These are phyloP conservation scores for Candida orba DNA, from an alignment of 805 yeast species.

Conservation along the genomic window DNA sequence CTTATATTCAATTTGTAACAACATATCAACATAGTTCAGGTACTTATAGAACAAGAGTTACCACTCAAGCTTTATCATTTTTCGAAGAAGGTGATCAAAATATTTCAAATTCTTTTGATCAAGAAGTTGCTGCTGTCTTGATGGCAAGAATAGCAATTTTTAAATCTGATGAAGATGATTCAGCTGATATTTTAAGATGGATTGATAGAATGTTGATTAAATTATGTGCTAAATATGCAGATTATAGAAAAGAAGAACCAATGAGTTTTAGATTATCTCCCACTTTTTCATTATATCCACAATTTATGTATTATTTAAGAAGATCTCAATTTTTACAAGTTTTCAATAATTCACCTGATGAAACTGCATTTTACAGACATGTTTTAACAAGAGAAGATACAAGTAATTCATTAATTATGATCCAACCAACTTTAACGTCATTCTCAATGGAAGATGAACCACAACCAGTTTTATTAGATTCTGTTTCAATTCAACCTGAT, in stretches of 20 bases:
- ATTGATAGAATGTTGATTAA: constrained; percentile 86
- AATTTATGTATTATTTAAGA: constrained; percentile 90
- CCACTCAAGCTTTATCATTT: constrained; percentile 64
- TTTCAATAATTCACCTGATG: constrained; percentile 97
- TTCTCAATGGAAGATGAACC: constrained; percentile 83
- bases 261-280: constrained; percentile 75
- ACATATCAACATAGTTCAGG: constrained; percentile 96
- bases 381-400: constrained; percentile 87
- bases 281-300: constrained; percentile 85
- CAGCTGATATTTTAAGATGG: constrained; percentile 92
- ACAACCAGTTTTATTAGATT: constrained; percentile 85
- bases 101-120: constrained; percentile 74
- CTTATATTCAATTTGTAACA: constrained; percentile 77
- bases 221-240: constrained; percentile 89
- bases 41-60: constrained; percentile 78
- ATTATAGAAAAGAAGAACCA: constrained; percentile 82
- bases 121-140: constrained; percentile 94
- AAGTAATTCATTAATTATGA: constrained; percentile 89
- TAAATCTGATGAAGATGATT: constrained; percentile 77
- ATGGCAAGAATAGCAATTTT: constrained; percentile 87
- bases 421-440: constrained; percentile 91
- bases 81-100: constrained; percentile 54
- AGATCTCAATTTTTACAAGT: constrained; percentile 94
- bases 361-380: constrained; percentile 95
- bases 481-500: constrained; percentile 86